These are phyloP conservation scores for Psilocybe sp. DNA, from an alignment of 768 basidiomycete species.

Conservation along the genomic window DNA sequence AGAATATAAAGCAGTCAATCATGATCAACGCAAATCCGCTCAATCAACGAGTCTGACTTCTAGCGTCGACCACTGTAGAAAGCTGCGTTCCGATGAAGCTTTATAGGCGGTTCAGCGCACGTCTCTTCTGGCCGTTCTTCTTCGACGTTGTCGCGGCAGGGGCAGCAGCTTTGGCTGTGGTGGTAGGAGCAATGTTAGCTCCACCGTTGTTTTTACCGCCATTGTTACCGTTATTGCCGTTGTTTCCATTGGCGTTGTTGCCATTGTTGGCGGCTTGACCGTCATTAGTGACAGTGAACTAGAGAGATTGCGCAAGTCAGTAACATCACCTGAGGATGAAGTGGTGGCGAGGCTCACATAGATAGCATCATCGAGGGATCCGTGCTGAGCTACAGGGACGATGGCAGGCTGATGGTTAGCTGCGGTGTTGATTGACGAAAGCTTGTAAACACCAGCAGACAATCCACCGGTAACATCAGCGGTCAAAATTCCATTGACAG, in stretches of 20 bases:
- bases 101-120: conserved; percentile 4
- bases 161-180: background rate
- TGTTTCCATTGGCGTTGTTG: conserved; percentile 1
- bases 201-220: background rate
- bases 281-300: conserved; percentile 24
- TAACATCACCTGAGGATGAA: background rate
- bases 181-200: background rate
- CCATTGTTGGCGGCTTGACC: conserved; percentile 10
- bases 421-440: conserved; percentile 56
- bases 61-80: background rate
- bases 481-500: conserved; percentile 45
- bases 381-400: conserved; percentile 61
- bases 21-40: conserved; percentile 5
- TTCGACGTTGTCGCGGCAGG: background rate
- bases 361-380: conserved; percentile 55
- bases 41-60: background rate
- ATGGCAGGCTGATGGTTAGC: conserved; percentile 61
- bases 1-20: conserved; percentile 7
- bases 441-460: conserved; percentile 54
- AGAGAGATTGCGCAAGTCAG: background rate
- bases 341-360: conserved; percentile 40
- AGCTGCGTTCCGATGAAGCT: background rate
- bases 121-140: conserved; percentile 1
- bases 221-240: conserved; percentile 3
- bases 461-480: conserved; percentile 54